phyloP scores from a whole-genome alignment of 1,139 yeast genomes.

The Kurtzmaniella quercitrusa region DNA sequence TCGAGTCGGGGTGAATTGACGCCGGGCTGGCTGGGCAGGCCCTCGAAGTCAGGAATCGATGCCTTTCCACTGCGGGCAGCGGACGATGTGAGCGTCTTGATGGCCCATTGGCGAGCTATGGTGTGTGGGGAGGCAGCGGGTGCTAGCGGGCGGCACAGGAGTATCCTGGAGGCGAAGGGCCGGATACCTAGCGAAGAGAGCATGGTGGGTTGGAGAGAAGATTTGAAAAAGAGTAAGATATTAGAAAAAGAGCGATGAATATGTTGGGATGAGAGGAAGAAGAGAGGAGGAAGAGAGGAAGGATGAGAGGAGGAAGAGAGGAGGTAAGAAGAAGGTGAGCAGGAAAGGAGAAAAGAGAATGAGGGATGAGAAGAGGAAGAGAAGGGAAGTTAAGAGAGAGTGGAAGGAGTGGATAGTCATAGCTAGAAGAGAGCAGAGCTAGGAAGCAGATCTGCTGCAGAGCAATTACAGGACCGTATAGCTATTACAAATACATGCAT shows the following conservation, averaged over 20 bases:
- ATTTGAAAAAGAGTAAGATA: background rate
- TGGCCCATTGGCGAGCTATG: background rate
- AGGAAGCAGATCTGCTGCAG: no score
- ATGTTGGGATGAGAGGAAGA: background rate
- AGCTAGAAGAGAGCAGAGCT: no score
- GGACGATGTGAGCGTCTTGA: background rate
- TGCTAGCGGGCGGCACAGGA: background rate
- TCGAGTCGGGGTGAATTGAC: constrained; percentile 2
- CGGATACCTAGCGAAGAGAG: background rate
- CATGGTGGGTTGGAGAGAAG: background rate
- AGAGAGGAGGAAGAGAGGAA: background rate
- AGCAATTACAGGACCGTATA: no score
- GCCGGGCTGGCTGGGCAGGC: background rate
- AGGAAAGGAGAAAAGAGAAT: background rate
- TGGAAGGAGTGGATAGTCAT: no score
- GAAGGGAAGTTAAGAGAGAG: no score
- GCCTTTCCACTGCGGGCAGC: background rate
- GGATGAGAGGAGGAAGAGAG: background rate
- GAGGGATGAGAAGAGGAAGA: no score
- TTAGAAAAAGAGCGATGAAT: background rate
- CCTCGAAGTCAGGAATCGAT: constrained; percentile 1
- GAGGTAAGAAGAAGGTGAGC: background rate
- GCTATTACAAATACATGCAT: no score
- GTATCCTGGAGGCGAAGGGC: background rate
- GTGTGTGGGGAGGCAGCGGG: background rate